Evolutionary conservation across 768 basidiomycete species (phyloP).

Genomic region (Chiua virens): DNA sequence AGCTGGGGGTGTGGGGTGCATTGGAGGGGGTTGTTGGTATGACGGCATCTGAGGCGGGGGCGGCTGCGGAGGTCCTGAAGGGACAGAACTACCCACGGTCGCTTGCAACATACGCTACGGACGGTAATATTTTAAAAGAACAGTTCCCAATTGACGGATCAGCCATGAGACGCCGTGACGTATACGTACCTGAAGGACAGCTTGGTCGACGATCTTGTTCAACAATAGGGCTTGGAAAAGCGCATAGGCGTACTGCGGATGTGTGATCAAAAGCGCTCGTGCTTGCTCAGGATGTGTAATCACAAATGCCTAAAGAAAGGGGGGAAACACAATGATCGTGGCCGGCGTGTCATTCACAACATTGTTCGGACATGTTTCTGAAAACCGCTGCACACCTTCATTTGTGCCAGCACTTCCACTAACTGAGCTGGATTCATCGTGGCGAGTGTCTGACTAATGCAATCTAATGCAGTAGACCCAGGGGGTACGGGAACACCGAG

Average conservation of each 20-base stretch:
- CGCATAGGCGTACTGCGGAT: constrained; percentile 95
- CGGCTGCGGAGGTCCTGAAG: constrained; percentile 28
- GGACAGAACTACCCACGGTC: constrained; percentile 29
- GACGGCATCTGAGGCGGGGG: constrained; percentile 34
- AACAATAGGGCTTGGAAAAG: constrained; percentile 92
- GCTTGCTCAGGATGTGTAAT: constrained; percentile 92
- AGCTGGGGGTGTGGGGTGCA: constrained; percentile 35
- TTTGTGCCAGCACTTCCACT: constrained; percentile 93
- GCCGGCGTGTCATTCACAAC: constrained; percentile 18
- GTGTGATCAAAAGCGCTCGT: constrained; percentile 67
- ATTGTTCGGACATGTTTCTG: constrained; percentile 18
- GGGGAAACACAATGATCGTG: constrained; percentile 5
- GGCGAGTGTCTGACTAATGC: constrained; percentile 84
- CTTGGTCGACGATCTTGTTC: constrained; percentile 90
- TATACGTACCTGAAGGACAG: constrained; percentile 68
- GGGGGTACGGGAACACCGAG: constrained; percentile 71
- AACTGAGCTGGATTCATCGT: constrained; percentile 80
- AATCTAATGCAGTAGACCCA: constrained; percentile 73
- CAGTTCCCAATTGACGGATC: not conserved
- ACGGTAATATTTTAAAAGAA: constrained; percentile 6
- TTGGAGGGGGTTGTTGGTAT: constrained; percentile 30
- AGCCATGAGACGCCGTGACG: constrained; percentile 5
- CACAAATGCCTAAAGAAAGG: constrained; percentile 78
- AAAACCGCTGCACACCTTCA: constrained; percentile 72
- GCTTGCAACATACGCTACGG: constrained; percentile 54